These are phyloP conservation scores for Pyrenula massariospora DNA, from an alignment of 495 filamentous ascomycete species.

Conservation along the genomic window DNA sequence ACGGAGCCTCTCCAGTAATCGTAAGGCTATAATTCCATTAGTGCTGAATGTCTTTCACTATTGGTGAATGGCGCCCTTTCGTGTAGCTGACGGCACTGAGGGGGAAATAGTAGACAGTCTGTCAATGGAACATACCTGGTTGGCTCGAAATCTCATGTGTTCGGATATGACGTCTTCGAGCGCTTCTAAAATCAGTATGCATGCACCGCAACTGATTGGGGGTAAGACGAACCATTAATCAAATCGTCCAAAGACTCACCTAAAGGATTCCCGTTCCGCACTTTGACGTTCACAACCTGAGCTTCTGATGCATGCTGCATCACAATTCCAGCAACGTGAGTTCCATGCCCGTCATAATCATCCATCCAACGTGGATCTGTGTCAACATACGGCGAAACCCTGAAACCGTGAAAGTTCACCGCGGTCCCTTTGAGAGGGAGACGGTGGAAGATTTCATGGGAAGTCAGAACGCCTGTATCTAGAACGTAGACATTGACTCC, in stretches of 20 bases:
- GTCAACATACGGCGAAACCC: background rate
- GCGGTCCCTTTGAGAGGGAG: background rate
- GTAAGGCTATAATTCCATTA: background rate
- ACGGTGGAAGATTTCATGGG: background rate
- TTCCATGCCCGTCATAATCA: background rate
- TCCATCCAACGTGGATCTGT: background rate
- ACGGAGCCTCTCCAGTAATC: background rate
- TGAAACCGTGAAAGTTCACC: background rate
- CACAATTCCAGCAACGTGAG: background rate
- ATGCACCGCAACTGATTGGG: too few relatives aligned
- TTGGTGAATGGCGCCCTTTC: background rate
- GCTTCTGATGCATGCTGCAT: background rate
- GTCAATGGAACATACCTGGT: background rate
- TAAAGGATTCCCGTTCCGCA: too few relatives aligned
- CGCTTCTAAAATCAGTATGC: too few relatives aligned
- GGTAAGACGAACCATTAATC: too few relatives aligned
- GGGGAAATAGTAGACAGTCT: too few relatives aligned
- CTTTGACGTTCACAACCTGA: background rate
- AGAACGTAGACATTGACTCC: background rate
- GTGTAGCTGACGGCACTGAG: background rate
- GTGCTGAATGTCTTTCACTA: background rate
- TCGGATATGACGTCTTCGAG: background rate
- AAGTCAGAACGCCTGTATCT: background rate
- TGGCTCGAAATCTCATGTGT: background rate
- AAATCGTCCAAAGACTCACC: too few relatives aligned